Evolutionary conservation across 768 basidiomycete genomes (phyloP).

Genomic region (Pleurotus eryngii): DNA sequence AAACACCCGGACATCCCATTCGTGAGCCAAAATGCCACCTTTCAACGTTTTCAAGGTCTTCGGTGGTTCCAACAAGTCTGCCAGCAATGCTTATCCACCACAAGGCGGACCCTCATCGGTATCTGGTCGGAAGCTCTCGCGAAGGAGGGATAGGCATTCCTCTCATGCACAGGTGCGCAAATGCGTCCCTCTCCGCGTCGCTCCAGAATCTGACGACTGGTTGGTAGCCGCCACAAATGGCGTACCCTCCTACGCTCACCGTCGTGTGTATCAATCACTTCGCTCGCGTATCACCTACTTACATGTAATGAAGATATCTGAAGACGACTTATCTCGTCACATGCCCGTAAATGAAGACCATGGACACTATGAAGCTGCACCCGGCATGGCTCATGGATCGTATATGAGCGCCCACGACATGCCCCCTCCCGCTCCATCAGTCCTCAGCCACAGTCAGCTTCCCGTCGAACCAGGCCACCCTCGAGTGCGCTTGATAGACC

Average conservation of each 20-base stretch:
- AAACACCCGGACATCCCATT: neutral
- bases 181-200: neutral
- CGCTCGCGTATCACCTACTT: neutral
- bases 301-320: neutral
- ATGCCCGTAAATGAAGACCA: too few species aligned
- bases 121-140: neutral
- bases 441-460: too few species aligned
- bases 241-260: slow-evolving; percentile 3
- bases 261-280: neutral
- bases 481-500: neutral
- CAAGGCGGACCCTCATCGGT: neutral
- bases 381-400: neutral
- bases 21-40: slow-evolving; percentile 16
- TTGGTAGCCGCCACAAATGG: slow-evolving; percentile 1
- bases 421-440: neutral
- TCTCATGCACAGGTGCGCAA: neutral
- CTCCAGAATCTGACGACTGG: neutral
- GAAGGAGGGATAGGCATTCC: neutral
- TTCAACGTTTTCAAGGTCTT: slow-evolving; percentile 22
- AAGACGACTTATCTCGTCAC: slow-evolving; percentile 6
- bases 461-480: neutral
- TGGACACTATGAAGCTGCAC: neutral
- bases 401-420: neutral
- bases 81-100: neutral
- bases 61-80: slow-evolving; percentile 17